Evolutionary conservation across 2,329 filamentous ascomycete species (phyloP).

Genomic region (Zymoseptoria tritici): DNA sequence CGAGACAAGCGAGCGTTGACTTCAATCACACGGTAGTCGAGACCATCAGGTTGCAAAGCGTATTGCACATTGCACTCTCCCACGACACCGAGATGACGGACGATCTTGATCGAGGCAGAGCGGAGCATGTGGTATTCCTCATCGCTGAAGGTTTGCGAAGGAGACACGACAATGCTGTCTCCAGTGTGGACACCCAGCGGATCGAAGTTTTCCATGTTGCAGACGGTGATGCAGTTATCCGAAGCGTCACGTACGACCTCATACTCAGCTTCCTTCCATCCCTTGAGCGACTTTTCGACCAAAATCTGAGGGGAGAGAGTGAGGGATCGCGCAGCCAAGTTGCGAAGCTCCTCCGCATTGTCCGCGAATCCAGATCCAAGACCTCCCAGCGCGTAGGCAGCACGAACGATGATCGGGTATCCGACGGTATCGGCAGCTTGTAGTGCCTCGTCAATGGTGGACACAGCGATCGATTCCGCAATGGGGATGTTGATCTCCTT

Average conservation of each 20-base stretch:
- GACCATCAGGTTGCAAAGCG: constrained; percentile 87
- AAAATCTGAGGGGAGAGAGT: constrained; percentile 93
- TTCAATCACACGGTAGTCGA: constrained; percentile 98
- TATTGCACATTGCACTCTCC: constrained; percentile 99
- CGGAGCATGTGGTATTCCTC: constrained; percentile 99
- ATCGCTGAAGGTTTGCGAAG: constrained; percentile 91
- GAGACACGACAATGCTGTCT: constrained; percentile 96
- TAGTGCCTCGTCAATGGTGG: constrained; percentile 84
- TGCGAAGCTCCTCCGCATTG: constrained; percentile 86
- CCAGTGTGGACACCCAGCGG: constrained; percentile 95
- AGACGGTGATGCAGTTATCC: constrained; percentile 99
- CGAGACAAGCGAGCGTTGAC: constrained; percentile 97
- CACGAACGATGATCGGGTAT: constrained; percentile 96
- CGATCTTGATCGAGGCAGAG: constrained; percentile 94
- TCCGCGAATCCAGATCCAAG: constrained; percentile 93
- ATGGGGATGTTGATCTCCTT: constrained; percentile 98
- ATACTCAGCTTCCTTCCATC: constrained; percentile 99
- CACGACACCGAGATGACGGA: constrained; percentile 91
- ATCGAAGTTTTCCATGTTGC: constrained; percentile 99
- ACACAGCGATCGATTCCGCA: constrained; percentile 88
- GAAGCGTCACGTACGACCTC: constrained; percentile 94
- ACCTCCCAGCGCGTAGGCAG: constrained; percentile 91
- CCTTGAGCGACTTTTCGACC: constrained; percentile 97
- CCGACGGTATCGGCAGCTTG: constrained; percentile 79
- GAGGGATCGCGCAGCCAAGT: constrained; percentile 85